Base-by-base conservation (phyloP, 2,329 filamentous ascomycete species). In the Monascus ruber region DNA sequence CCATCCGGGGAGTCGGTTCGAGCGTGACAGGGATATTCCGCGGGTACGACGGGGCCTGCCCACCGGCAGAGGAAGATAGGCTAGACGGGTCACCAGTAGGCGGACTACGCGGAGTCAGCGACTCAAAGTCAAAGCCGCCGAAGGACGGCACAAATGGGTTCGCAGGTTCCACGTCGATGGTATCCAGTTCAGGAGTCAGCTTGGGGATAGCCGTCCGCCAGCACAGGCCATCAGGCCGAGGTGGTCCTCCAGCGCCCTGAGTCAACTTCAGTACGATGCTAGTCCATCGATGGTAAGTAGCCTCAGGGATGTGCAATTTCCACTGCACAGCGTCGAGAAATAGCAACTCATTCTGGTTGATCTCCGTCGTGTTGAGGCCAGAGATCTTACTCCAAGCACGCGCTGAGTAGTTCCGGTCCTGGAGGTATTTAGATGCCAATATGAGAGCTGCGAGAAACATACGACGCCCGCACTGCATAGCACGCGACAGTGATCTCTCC, bases 361-460 rank as follows among this genome's bases (percentile, higher is more conserved):
- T 96, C 66, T 98, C 91, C 41, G 77, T 71, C 3, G 87, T 88
- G 59, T 85, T 86, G 41, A 98, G 72, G n/a, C 91, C 91, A 11
- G 91, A 96, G 52, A 98, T 98, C 71, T 94, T 96, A 64, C 89
- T 96, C 91, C 91, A 98, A 33, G 91, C 91, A 40, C 89, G 81
- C 36, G 91, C 87, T 9, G 91, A 96, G 65, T 94, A 98, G 66
- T 96, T 98, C 51, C 89, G 82, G 60, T 98, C 91, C 64, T 98
- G 91, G 35, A 98, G 71, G 60, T 96, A 98, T 69, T 98, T 98
- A 29, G 91, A 96, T 2, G 91, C 91, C 41, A 98, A 73, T 49
- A 98, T 96, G 44, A 98, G 73, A 35, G 89, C 88, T 7, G 91
- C 81, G 39, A 98, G 74, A 60, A 98, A 96, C 89, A 96, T 96